Conservation (phyloP, 805 yeast genomes). For the Candida pseudofarinosa region DNA sequence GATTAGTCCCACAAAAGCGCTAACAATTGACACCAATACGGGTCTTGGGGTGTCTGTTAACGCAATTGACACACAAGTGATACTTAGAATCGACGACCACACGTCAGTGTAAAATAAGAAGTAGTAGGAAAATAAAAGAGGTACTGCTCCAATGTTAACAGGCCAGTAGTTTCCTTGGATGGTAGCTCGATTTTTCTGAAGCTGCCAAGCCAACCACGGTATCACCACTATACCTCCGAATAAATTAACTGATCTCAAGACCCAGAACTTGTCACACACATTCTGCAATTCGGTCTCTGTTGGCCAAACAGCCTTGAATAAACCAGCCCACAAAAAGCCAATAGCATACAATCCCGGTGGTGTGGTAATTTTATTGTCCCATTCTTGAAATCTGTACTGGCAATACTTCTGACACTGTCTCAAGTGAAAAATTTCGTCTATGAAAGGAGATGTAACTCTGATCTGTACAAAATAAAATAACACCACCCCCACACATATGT, state of each 20-base stretch:
- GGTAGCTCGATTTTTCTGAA: conserved; percentile 6
- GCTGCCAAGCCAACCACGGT: conserved; percentile 38
- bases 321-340: conserved; percentile 35
- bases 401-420: conserved; percentile 73
- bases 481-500: conserved; percentile 10
- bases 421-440: conserved; percentile 85
- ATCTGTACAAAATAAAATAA: conserved; percentile 15
- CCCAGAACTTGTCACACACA: conserved; percentile 14
- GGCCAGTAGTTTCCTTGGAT: conserved; percentile 18
- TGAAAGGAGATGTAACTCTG: conserved; percentile 30
- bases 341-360: conserved; percentile 85
- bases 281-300: conserved; percentile 1
- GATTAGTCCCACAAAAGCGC: conserved; percentile 39
- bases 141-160: conserved; percentile 45
- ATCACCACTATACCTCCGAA: conserved; percentile 58
- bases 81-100: conserved; percentile 69
- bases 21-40: conserved; percentile 15
- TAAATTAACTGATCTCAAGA: conserved; percentile 50
- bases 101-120: conserved; percentile 88
- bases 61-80: conserved; percentile 42
- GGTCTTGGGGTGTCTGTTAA: conserved; percentile 41
- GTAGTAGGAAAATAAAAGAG: conserved; percentile 69
- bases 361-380: conserved; percentile 92
- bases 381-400: conserved; percentile 51
- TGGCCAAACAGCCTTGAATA: neutral